Base-by-base conservation (phyloP, 495 filamentous ascomycete species). In the Penicillium bialowiezense region DNA sequence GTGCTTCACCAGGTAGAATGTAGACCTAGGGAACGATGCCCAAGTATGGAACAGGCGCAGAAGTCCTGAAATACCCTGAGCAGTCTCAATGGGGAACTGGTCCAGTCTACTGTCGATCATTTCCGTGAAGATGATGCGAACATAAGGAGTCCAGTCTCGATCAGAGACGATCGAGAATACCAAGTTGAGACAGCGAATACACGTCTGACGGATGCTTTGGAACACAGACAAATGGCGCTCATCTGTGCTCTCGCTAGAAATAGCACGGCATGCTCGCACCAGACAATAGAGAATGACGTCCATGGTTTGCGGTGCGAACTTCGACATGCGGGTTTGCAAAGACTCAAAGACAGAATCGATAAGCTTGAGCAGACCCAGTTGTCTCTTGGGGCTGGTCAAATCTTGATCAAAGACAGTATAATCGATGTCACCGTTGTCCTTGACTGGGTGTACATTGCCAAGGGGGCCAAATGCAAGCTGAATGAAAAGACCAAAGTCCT, bases 311-410 rank as follows among this genome's bases (percentile, higher is more conserved):
- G 75, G 65, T 21, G 84, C 73, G 51, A 84, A 89, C 1, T 81
- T 73, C 5, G 66, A 48, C 46, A 95, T 78, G 17, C 79, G 82
- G 13, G 73, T 81, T 35, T 90, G 88, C 19, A 97, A 77, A 24
- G 90, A 88, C 19, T 85, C 84, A 51, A 96, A 82, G 60, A 97
- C 79, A n/a, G 90, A 84, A 43, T 91, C 85, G 35, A 93, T 74
- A 89, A 97, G 92, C 60, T 91, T 91, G 34, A 96, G 63, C 53
- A 96, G 73, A 64, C 93, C 93, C 44, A 90, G 72, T 59, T 96
- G 92, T 68, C 90, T 91, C 51, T 91, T 80, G 13, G 75, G 69
- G 18, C 76, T 81, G 3, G 89, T 59, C 1, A 82, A 40, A 37
- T 86, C 81, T 12, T 67, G 59, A 2, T 70, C 56, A 41, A 91